Evolutionary conservation across 257 asterid genomes (phyloP).

Genomic region (Voacanga thouarsii): DNA sequence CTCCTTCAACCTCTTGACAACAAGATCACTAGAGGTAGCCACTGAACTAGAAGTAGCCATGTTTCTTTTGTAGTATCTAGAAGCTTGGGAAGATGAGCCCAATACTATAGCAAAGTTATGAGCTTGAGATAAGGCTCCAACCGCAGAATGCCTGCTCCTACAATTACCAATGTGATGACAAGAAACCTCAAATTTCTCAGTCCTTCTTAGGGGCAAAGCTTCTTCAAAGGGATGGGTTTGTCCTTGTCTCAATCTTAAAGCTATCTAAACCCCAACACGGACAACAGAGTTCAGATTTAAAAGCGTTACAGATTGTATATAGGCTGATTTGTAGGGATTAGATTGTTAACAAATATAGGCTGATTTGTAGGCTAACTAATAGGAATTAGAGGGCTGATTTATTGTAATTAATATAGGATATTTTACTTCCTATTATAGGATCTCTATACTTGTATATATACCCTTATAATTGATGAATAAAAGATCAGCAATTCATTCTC

Average conservation of each 20-base stretch:
- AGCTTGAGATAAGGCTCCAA: conserved; percentile 27
- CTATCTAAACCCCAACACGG: conserved; percentile 40
- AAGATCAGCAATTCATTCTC: no score
- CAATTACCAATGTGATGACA: not conserved
- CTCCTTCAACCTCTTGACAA: conserved; percentile 47
- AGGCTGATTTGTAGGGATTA: no score
- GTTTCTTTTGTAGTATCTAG: conserved; percentile 8
- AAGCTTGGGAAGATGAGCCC: conserved; percentile 10
- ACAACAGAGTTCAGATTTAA: conserved; percentile 42
- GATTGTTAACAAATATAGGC: no score
- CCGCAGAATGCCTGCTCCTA: not conserved
- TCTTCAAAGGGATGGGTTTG: conserved; percentile 23
- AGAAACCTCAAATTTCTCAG: conserved; percentile 1
- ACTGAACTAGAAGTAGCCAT: conserved; percentile 60
- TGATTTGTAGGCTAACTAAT: no score
- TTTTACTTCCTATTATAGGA: no score
- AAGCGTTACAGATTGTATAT: conserved; percentile 54
- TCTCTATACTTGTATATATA: no score
- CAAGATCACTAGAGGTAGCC: conserved; percentile 54
- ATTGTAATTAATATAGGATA: no score
- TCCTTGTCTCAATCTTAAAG: conserved; percentile 32
- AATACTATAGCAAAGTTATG: not conserved
- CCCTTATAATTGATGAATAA: no score
- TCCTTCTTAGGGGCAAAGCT: not conserved
- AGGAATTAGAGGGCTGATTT: no score